Base-by-base conservation (phyloP, 2,329 filamentous ascomycete species). In the Zymoseptoria tritici region DNA sequence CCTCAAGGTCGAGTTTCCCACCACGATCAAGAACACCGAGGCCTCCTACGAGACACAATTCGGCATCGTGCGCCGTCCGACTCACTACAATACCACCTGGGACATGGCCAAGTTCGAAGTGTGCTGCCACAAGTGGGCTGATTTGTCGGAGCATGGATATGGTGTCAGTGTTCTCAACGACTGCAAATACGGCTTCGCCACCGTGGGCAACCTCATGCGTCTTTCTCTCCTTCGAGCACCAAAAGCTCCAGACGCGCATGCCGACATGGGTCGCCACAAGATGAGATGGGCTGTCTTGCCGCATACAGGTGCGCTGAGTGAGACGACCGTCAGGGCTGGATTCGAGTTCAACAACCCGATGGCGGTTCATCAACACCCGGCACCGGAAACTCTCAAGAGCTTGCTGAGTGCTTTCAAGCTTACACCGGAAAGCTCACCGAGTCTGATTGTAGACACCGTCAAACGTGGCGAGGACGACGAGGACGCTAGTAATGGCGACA, bases 91-190 rank as follows among this genome's bases (percentile, higher is more conserved):
- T 78, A 99, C 94, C 2, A 88, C 84, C 66, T 96, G 91, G 91
- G 91, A 96, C 71, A 96, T 96, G 91, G 92, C 92, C 70, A 96
- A 96, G 71, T 97, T 97, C 68, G 92, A 97, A 78, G 92, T 97
- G 56, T 96, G 91, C 80, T 93, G 89, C 73, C 92, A 97, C 79
- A 93, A 92, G 73, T 97, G 90, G 80, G 92, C 92, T 9, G 92
- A 97, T 74, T 78, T 97, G 24, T 93, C 89, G 0, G 92, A 97
- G 74, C 81, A 89, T 70, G 88, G 87, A 57, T 96, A 96, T 68
- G 92, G 92, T 64, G 91, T 97, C 7, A 93, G 90, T 2, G 89
- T 97, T 63, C 82, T 97, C 60, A 97, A 97, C 71, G 92, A 97
- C 75, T 90, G 86, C 77, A 97, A 97, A 75, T 97, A 96, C 72